These are phyloP conservation scores for Saccharomycopsis fibuligera DNA, from an alignment of 805 yeast species.

Conservation along the genomic window DNA sequence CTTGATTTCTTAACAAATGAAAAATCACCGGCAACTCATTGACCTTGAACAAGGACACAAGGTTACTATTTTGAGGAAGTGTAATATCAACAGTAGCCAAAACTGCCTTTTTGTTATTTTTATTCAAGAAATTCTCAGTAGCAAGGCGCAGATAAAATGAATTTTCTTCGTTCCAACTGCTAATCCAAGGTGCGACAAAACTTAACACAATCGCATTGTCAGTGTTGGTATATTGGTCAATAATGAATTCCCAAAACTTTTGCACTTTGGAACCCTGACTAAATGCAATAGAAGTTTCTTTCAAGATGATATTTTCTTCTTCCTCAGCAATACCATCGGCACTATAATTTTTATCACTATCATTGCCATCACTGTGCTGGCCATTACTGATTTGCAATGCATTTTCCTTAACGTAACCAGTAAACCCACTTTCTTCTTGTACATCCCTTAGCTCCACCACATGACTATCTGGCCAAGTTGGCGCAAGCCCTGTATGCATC, in stretches of 20 bases:
- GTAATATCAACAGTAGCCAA: conserved; percentile 1
- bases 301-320: not conserved
- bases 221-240: not conserved
- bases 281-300: not conserved
- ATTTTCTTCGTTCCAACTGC: not conserved
- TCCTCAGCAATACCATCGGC: not conserved
- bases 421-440: not conserved
- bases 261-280: not conserved
- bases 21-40: conserved; percentile 6
- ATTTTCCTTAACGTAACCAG: not conserved
- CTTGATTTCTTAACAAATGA: not conserved
- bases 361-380: not conserved
- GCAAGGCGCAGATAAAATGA: conserved; percentile 1
- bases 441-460: not conserved
- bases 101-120: not conserved
- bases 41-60: conserved; percentile 1
- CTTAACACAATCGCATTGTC: not conserved
- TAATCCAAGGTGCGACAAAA: conserved; percentile 5
- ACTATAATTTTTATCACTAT: not conserved
- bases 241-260: conserved; percentile 1
- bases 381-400: not conserved
- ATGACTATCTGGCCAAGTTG: not conserved
- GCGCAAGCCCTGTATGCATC: not conserved
- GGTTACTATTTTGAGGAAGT: not conserved
- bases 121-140: not conserved